These are phyloP conservation scores for Arthrobotrys sinensis DNA, from an alignment of 2,329 filamentous ascomycete species.

Conservation along the genomic window DNA sequence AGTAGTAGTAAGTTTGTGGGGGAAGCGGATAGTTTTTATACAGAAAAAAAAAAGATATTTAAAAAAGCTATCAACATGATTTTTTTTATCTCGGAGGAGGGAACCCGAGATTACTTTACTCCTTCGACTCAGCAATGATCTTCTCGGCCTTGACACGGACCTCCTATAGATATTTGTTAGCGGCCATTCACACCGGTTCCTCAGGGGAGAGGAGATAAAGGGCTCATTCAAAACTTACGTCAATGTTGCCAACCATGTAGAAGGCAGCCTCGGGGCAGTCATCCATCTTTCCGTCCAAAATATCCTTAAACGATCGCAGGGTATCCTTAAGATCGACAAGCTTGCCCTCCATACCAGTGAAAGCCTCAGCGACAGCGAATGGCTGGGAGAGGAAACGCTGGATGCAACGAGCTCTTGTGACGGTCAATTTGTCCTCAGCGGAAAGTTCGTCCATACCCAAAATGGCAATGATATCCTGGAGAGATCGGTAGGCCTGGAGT, in stretches of 20 bases:
- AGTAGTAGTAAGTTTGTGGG: background rate
- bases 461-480: conserved; percentile 99
- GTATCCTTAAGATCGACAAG: conserved; percentile 99
- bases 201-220: background rate
- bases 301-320: conserved; percentile 96
- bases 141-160: conserved; percentile 98
- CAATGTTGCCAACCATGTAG: conserved; percentile 99
- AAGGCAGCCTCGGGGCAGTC: conserved; percentile 89
- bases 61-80: conserved; percentile 23
- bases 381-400: conserved; percentile 99
- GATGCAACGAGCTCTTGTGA: conserved; percentile 99
- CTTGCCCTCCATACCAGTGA: conserved; percentile 89
- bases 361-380: conserved; percentile 86
- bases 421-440: conserved; percentile 98
- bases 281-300: conserved; percentile 94
- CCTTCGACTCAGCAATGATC: conserved; percentile 85
- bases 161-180: conserved; percentile 68
- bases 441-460: conserved; percentile 99
- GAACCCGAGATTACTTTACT: conserved; percentile 21
- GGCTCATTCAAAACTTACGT: conserved; percentile 66
- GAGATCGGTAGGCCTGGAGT: conserved; percentile 99
- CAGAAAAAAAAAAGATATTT: conserved; percentile 33
- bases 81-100: background rate
- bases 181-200: background rate
- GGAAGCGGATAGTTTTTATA: conserved; percentile 21